These are phyloP conservation scores for Kalmusia sp. DNA, from an alignment of 2,329 filamentous ascomycete species.

Conservation along the genomic window DNA sequence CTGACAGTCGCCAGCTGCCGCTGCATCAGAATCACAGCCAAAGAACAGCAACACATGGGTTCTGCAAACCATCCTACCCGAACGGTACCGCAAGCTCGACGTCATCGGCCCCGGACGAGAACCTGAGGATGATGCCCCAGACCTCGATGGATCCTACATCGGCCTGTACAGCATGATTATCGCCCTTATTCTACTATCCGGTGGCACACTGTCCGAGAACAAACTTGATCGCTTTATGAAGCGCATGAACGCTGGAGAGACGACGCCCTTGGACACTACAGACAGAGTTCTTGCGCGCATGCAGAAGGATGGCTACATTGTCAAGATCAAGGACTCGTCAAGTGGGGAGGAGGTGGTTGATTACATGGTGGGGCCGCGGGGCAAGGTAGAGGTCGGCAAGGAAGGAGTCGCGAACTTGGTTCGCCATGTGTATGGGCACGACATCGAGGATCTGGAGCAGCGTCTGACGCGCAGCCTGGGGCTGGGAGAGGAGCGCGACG, in stretches of 20 bases:
- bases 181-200: constrained; percentile 74
- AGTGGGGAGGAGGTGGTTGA: constrained; percentile 79
- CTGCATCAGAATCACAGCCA: constrained; percentile 59
- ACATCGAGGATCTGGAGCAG: constrained; percentile 39
- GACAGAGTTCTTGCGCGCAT: constrained; percentile 77
- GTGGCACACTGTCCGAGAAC: constrained; percentile 75
- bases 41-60: constrained; percentile 75
- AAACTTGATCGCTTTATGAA: constrained; percentile 79
- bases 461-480: constrained; percentile 43
- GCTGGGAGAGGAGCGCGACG: constrained; percentile 29
- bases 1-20: constrained; percentile 51
- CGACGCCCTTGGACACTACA: constrained; percentile 76
- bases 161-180: constrained; percentile 84
- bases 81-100: constrained; percentile 66
- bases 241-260: constrained; percentile 76
- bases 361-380: constrained; percentile 84
- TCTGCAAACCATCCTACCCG: constrained; percentile 75
- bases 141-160: constrained; percentile 79
- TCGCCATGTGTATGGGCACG: constrained; percentile 59
- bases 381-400: constrained; percentile 83
- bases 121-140: constrained; percentile 58
- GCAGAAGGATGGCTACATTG: constrained; percentile 82
- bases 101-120: constrained; percentile 74
- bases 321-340: constrained; percentile 71
- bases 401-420: constrained; percentile 77